A percentile compares a stretch with the other conserved stretches of the same genome.
phyloP scores from a whole-genome alignment of 192 early-diverging fungal genomes.

The Thoreauomyces humboldtii region DNA sequence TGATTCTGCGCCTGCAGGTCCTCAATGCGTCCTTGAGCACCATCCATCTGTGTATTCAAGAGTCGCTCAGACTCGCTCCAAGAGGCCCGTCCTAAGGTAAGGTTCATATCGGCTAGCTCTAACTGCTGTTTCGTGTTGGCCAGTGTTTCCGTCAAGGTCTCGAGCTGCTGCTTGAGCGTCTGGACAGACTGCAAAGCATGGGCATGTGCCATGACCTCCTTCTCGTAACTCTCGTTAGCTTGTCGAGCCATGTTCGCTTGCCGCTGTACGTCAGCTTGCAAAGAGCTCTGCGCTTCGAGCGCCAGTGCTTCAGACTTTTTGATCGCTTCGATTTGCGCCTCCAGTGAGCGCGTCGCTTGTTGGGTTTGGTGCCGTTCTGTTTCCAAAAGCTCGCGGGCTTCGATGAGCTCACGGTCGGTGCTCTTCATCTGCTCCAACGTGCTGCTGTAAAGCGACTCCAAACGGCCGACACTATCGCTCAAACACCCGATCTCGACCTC shows the following conservation, averaged over 20 bases:
- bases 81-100: constrained; percentile 38
- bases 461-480: neutral
- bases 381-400: constrained; percentile 35
- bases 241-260: constrained; percentile 48
- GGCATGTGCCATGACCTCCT: constrained; percentile 65
- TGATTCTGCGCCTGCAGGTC: constrained; percentile 69
- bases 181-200: constrained; percentile 48
- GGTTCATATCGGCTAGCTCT: constrained; percentile 42
- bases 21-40: constrained; percentile 45
- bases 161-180: constrained; percentile 36
- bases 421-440: constrained; percentile 46
- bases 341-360: constrained; percentile 21
- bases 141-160: constrained; percentile 25
- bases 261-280: constrained; percentile 50
- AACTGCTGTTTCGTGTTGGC: constrained; percentile 15
- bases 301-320: constrained; percentile 34
- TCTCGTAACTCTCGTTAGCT: constrained; percentile 67
- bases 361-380: constrained; percentile 22
- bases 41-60: constrained; percentile 41
- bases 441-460: constrained; percentile 28
- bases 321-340: constrained; percentile 20
- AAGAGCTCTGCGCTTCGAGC: constrained; percentile 26
- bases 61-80: constrained; percentile 48
- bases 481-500: constrained; percentile 31
- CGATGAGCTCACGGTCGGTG: constrained; percentile 21